Evolutionary conservation across 208 protist genomes (phyloP).

Genomic region (Acanthamoeba sp.): DNA sequence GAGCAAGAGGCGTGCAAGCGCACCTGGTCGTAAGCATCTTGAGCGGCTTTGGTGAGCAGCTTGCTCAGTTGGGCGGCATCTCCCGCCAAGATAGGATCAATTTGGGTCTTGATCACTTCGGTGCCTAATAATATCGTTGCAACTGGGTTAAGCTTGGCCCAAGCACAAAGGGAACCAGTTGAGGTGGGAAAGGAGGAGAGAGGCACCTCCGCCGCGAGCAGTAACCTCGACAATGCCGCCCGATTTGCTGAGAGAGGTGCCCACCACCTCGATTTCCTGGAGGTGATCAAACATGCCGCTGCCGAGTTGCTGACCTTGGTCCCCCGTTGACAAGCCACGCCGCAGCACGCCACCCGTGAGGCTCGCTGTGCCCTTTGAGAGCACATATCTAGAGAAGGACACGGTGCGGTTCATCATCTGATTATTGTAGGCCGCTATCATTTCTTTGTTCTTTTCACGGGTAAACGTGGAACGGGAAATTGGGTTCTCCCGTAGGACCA

Average conservation of each 20-base stretch:
- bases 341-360: too few relatives aligned
- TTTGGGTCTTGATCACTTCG: neutral
- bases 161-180: neutral
- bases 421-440: too few relatives aligned
- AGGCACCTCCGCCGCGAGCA: neutral
- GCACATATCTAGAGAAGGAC: neutral
- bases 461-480: neutral
- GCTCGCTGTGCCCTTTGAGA: too few relatives aligned
- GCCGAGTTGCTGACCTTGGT: neutral
- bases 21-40: slow-evolving; percentile 23
- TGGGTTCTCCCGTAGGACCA: neutral
- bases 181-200: neutral
- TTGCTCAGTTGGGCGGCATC: neutral
- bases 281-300: neutral
- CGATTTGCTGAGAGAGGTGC: neutral
- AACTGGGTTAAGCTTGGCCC: too few relatives aligned
- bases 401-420: neutral
- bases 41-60: neutral
- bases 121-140: neutral
- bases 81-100: neutral
- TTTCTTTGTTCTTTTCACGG: neutral
- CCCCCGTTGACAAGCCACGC: neutral
- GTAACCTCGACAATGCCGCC: slow-evolving; percentile 23
- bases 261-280: slow-evolving; percentile 27
- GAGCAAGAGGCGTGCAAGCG: neutral